Conservation (phyloP, 73 alveolate species). For the Halteria grandinella region DNA sequence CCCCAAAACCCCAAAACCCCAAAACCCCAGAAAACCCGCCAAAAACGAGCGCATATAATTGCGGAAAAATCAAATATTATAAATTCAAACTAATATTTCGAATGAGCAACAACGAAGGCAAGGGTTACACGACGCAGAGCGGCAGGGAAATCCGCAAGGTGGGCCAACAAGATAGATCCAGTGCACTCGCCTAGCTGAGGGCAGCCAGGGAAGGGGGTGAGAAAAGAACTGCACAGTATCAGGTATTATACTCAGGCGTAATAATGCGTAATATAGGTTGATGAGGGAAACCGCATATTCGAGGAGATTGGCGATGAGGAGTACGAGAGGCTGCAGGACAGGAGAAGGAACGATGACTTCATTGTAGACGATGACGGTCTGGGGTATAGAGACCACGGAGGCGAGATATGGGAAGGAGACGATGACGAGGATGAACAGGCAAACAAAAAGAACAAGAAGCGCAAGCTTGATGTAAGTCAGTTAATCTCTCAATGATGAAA, state of each 20-base stretch:
- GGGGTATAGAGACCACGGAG: slow-evolving; percentile 78
- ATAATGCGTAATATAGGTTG: slow-evolving; percentile 1
- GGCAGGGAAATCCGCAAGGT: slow-evolving; percentile 57
- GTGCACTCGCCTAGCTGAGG: slow-evolving; percentile 62
- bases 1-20: no score
- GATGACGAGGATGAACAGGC: slow-evolving; percentile 37
- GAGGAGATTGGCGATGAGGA: slow-evolving; percentile 66
- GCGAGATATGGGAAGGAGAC: slow-evolving; percentile 65
- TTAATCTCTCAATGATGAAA: background rate
- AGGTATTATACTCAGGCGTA: slow-evolving; percentile 13
- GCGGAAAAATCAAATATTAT: no score
- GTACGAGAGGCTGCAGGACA: slow-evolving; percentile 52
- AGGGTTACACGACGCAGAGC: slow-evolving; percentile 23
- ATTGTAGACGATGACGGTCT: slow-evolving; percentile 73
- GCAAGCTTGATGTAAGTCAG: slow-evolving; percentile 40
- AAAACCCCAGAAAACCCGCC: no score
- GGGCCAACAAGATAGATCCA: slow-evolving; percentile 9
- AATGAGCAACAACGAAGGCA: no score
- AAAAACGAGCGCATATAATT: no score
- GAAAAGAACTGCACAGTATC: slow-evolving; percentile 67
- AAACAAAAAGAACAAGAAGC: slow-evolving; percentile 37
- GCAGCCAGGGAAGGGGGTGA: slow-evolving; percentile 64
- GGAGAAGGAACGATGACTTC: slow-evolving; percentile 66
- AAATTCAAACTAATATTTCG: no score
- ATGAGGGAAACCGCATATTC: slow-evolving; percentile 52